phyloP scores from a whole-genome alignment of 2,329 filamentous ascomycete species.

The Bisporella sp. region DNA sequence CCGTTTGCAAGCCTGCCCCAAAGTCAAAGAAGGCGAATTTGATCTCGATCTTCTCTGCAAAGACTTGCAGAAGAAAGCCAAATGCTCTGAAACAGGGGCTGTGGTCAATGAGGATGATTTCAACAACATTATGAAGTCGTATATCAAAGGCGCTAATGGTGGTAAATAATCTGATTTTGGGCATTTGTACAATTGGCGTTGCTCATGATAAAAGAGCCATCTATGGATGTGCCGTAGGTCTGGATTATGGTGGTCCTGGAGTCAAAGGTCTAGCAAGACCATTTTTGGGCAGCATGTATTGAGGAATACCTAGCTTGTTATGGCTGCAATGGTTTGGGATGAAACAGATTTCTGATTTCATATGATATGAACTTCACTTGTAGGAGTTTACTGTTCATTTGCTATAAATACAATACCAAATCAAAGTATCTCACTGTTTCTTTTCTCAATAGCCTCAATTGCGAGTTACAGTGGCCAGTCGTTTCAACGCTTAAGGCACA shows the following conservation, averaged over 20 bases:
- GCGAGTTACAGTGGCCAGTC: too few species aligned
- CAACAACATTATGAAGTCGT: constrained; percentile 66
- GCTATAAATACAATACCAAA: too few species aligned
- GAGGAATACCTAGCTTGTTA: too few species aligned
- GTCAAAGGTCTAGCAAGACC: neutral
- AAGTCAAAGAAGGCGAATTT: constrained; percentile 83
- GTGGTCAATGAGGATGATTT: constrained; percentile 88
- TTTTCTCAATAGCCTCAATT: too few species aligned
- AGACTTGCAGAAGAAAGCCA: constrained; percentile 90
- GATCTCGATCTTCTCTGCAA: constrained; percentile 90
- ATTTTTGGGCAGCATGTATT: too few species aligned
- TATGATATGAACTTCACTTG: too few species aligned
- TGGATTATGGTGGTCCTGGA: neutral
- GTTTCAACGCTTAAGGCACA: too few species aligned
- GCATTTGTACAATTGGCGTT: constrained; percentile 1
- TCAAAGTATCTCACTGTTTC: too few species aligned
- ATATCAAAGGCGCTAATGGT: constrained; percentile 26
- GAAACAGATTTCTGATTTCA: too few species aligned
- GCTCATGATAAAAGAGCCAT: constrained; percentile 1
- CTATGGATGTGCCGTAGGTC: neutral
- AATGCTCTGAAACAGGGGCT: constrained; percentile 84
- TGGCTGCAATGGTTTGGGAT: too few species aligned
- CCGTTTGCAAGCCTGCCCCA: constrained; percentile 77
- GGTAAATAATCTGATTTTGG: neutral
- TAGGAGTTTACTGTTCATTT: too few species aligned